phyloP scores from a whole-genome alignment of 331 rosid genomes.

The Malus hybrid region DNA sequence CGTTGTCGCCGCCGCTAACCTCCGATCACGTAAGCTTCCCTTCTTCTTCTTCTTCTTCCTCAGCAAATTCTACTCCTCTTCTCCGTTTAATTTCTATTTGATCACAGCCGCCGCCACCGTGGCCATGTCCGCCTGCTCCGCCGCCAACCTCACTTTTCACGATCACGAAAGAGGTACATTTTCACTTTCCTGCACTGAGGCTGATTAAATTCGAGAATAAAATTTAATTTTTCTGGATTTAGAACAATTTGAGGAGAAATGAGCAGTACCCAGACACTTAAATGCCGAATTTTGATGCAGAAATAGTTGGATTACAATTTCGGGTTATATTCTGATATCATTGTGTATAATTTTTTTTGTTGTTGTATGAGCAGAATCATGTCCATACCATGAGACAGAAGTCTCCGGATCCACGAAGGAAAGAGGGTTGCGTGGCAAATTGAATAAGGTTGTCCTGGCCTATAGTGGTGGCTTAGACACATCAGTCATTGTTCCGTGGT shows the following conservation, averaged over 20 bases:
- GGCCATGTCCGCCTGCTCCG: constrained; percentile 42
- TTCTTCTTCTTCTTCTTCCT: no score
- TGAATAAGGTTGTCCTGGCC: constrained; percentile 87
- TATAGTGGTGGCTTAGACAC: constrained; percentile 98
- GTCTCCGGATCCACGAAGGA: constrained; percentile 31
- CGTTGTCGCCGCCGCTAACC: no score
- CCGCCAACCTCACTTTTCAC: constrained; percentile 18
- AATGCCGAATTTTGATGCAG: background rate
- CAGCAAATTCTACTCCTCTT: background rate
- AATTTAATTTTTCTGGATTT: no score
- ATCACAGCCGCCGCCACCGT: constrained; percentile 14
- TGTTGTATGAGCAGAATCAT: constrained; percentile 30
- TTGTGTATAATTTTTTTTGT: background rate
- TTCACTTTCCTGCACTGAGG: background rate
- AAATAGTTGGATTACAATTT: background rate
- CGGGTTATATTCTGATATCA: background rate
- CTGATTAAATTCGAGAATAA: background rate
- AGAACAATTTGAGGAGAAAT: background rate
- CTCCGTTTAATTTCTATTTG: background rate
- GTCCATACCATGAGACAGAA: constrained; percentile 24
- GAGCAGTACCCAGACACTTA: background rate
- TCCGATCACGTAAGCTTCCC: no score
- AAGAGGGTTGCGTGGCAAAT: constrained; percentile 59
- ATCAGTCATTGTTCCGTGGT: constrained; percentile 96
- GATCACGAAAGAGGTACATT: constrained; percentile 24